Base-by-base conservation (phyloP, 2,329 filamentous ascomycete species). In the Diaporthe ilicicola region DNA sequence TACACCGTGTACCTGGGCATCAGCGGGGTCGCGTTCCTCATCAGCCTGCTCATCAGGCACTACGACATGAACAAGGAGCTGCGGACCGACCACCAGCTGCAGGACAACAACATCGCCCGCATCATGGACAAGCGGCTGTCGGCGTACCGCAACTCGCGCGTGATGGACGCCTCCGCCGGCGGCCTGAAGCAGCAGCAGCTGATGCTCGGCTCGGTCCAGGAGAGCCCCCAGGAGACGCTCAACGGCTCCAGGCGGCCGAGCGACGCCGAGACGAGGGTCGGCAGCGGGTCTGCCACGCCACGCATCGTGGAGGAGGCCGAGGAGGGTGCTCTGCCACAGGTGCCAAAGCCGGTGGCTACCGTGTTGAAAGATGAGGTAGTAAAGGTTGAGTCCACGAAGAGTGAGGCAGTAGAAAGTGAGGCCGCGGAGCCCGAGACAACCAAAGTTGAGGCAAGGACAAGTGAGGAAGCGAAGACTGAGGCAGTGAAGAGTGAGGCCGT, bases 1-100 rank as follows among this genome's bases (percentile, higher is more conserved):
- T 90, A 85, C 83, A 83, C 84, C 44, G 83, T 88, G 39, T 84
- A 88, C 77, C 82, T 85, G 37, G 88, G 79, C 0, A 81, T 90
- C 44, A 82, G 83, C 1, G 85, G 78, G 0, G 77, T 88, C 3
- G 86, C 85, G 2, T 78, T 90, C 42, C 59, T 89, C 44, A 79
- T 85, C 61, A 89, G 85, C 74, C 71, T 88, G 0, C 84, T 86
- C 72, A 87, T 88, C 32, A 82, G 87, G 74, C 82, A 81, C 44
- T 83, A 84, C 76, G 80, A 82, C 73, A 78, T 90, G 73, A 83
- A 87, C 74, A 79, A 82, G 68, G 83, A 79, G 67, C 77, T 87
- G 70, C 82, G 82, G 69, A 85, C 84, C 3, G 82, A 87, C 70
- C 86, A 87, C 77, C 83, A 82, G 3, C 81, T 87, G 72, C 78